phyloP scores from a whole-genome alignment of 2,329 filamentous ascomycete genomes.

The Ilyonectria sp. region DNA sequence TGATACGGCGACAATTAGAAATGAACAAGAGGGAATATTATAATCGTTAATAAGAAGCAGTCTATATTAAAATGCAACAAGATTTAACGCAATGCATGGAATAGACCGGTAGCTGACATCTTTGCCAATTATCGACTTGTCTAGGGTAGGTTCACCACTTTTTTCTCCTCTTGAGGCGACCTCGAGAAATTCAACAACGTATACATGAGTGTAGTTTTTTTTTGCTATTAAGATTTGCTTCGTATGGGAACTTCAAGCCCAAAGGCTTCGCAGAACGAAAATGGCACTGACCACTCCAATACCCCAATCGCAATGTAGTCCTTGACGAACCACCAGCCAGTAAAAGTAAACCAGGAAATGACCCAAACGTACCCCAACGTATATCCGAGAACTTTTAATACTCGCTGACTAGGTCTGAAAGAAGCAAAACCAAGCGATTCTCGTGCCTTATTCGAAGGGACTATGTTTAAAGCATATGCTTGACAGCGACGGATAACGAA shows the following conservation, averaged over 20 bases:
- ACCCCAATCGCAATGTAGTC: conserved; percentile 28
- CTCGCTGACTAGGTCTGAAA: not conserved
- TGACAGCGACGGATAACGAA: conserved; percentile 3
- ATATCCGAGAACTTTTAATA: not conserved
- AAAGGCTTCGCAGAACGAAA: conserved; percentile 12
- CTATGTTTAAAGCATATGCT: not conserved
- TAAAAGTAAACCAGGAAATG: conserved; percentile 24
- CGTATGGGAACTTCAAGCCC: not conserved
- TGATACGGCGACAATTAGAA: too few relatives aligned
- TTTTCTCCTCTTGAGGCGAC: too few relatives aligned
- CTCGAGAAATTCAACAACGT: too few relatives aligned
- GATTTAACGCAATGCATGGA: too few relatives aligned
- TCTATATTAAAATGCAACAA: too few relatives aligned
- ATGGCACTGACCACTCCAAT: conserved; percentile 27
- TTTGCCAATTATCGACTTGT: too few relatives aligned
- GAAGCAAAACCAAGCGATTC: not conserved
- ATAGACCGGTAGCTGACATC: too few relatives aligned
- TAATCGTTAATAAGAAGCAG: too few relatives aligned
- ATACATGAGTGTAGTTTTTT: too few relatives aligned
- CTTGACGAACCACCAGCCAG: conserved; percentile 31
- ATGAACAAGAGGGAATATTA: too few relatives aligned
- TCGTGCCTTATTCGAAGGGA: not conserved
- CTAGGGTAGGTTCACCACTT: too few relatives aligned
- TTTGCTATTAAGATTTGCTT: not conserved
- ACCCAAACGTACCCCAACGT: conserved; percentile 28